Base-by-base conservation (phyloP, 2,329 filamentous ascomycete genomes). In the Clonostachys sp. region DNA sequence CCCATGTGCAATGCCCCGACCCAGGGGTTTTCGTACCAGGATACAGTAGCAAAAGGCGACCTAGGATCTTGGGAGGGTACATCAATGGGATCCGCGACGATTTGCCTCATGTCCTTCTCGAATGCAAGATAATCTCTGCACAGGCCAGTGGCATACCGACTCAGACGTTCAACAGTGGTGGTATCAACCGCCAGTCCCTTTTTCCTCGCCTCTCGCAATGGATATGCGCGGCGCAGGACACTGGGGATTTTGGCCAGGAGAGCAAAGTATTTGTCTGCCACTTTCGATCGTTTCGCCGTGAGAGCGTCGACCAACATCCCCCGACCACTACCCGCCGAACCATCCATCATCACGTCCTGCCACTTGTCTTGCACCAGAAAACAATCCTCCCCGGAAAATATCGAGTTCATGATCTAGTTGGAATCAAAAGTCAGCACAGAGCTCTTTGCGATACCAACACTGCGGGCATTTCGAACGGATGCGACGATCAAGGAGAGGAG, bases 1-100 rank as follows among this genome's bases (percentile, higher is more conserved):
- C 46, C 46, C 42, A 48, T 48, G 36, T 48, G 45, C 20, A 48
- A 18, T 16, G 46, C 18, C 10, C 46, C 46, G n/a, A 45, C 35
- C 46, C 46, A 48, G 14, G 41, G 20, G 34, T 45, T 48, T n/a
- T 48, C 42, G 33, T 40, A 48, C 16, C 34, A 8, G 10, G 41
- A 34, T 12, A 48, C 38, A 10, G 42, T 45, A 24, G 42, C 13
- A 18, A 34, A 48, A 12, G 46, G 46, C n/a, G 46, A 45, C 24
- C 34, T 45, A 13, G 24, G n/a, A 12, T 48, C 46, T 12, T 20
- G 24, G 9, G 46, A 45, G n/a, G 34, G 16, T 7, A 48, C 18
- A 17, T 45, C 46, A 9, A 18, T 33, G 8, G 46, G 46, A 17
- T 13, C 17, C 18, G 46, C 33, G 33, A 48, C 38, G 46, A 44